These are phyloP conservation scores for Camellia sinensis DNA, from an alignment of 148 eudicot species.

Conservation along the genomic window DNA sequence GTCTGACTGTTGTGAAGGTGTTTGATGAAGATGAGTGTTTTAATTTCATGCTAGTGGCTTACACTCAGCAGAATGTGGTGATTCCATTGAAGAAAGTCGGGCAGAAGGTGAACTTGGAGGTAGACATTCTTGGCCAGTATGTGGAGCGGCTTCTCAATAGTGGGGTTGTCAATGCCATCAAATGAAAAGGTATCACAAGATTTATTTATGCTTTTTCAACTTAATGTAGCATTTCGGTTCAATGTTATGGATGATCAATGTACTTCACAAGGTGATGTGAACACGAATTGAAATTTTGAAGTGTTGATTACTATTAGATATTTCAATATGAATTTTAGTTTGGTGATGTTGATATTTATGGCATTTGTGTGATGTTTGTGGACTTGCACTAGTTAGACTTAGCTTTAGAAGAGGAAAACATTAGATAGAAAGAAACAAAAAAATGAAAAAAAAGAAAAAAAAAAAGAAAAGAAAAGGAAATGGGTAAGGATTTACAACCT, in stretches of 20 bases:
- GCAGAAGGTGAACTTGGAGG: slow-evolving; percentile 92
- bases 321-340: no score
- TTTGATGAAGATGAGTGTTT: slow-evolving; percentile 77
- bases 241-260: neutral
- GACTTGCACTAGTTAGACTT: no score
- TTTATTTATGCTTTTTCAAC: neutral
- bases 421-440: no score
- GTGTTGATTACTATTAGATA: no score
- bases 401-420: no score
- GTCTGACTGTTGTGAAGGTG: slow-evolving; percentile 90
- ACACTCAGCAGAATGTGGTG: slow-evolving; percentile 86
- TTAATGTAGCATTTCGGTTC: neutral
- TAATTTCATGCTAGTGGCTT: slow-evolving; percentile 85
- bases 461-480: no score
- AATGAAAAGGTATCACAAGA: slow-evolving; percentile 19
- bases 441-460: no score
- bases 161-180: slow-evolving; percentile 54
- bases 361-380: no score
- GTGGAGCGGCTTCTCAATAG: slow-evolving; percentile 79
- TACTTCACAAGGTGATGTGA: neutral
- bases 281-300: no score
- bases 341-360: no score
- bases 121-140: slow-evolving; percentile 93
- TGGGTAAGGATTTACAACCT: no score
- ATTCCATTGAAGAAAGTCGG: slow-evolving; percentile 80